These are phyloP conservation scores for Meyerozyma guilliermondii DNA, from an alignment of 1,139 yeast genomes.

Conservation along the genomic window DNA sequence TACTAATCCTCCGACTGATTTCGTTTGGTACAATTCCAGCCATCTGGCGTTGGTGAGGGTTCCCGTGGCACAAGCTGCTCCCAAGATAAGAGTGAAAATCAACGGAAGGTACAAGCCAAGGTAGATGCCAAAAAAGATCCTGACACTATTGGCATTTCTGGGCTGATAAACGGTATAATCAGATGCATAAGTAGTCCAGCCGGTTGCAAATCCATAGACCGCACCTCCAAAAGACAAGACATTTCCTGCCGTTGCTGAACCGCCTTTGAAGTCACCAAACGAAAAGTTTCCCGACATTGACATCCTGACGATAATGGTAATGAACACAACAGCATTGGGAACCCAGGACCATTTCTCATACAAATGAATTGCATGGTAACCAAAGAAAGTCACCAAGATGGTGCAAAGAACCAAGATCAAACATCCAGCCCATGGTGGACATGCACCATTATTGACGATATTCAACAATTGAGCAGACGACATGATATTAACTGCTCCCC, in stretches of 20 bases:
- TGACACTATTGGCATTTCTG: constrained; percentile 9
- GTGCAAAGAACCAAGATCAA: constrained; percentile 14
- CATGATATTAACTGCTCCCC: constrained; percentile 18
- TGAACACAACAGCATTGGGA: constrained; percentile 11
- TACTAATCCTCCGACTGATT: constrained; percentile 13
- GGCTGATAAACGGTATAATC: constrained; percentile 16
- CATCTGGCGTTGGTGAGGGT: constrained; percentile 9
- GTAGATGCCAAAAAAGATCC: constrained; percentile 12
- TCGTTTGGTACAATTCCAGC: constrained; percentile 8
- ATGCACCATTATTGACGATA: constrained; percentile 13
- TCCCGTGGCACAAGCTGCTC: constrained; percentile 17
- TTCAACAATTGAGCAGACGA: constrained; percentile 13
- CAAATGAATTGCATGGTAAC: constrained; percentile 13
- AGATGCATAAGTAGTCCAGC: constrained; percentile 16
- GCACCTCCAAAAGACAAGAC: constrained; percentile 15
- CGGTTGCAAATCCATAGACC: constrained; percentile 14
- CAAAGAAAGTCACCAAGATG: constrained; percentile 13
- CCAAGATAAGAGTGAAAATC: constrained; percentile 13
- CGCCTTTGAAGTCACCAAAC: constrained; percentile 11
- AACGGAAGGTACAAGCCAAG: constrained; percentile 12
- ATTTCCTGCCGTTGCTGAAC: constrained; percentile 13
- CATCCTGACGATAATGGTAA: constrained; percentile 13
- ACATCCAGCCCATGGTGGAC: constrained; percentile 17
- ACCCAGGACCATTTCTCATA: constrained; percentile 16
- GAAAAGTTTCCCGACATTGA: constrained; percentile 10